Evolutionary conservation across 2,329 filamentous ascomycete species (phyloP).

Genomic region (Colletotrichum navitas): DNA sequence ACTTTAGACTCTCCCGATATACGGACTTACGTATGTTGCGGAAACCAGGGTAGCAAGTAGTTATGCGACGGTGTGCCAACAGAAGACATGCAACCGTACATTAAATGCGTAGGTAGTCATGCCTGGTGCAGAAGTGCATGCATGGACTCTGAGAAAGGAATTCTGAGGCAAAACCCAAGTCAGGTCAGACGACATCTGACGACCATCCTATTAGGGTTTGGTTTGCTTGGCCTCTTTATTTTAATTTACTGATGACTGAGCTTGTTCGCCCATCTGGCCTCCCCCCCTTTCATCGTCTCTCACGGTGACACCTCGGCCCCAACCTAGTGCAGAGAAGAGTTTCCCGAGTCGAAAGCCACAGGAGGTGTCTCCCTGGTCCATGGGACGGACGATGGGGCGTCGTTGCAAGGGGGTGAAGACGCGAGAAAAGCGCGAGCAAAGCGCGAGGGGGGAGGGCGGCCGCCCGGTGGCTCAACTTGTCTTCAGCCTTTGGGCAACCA

Average conservation of each 20-base stretch:
- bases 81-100: background rate
- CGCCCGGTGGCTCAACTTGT: slow-evolving; percentile 36
- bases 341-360: slow-evolving; percentile 9
- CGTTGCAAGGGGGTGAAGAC: slow-evolving; percentile 37
- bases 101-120: background rate
- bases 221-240: background rate
- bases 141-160: background rate
- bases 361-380: slow-evolving; percentile 24
- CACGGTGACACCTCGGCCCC: slow-evolving; percentile 7
- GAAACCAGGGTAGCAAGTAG: slow-evolving; percentile 1
- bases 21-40: slow-evolving; percentile 35
- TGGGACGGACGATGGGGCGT: slow-evolving; percentile 28
- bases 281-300: background rate
- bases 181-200: background rate
- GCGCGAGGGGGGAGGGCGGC: slow-evolving; percentile 14
- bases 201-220: background rate
- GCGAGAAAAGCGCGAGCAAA: slow-evolving; percentile 29
- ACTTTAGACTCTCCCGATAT: slow-evolving; percentile 35
- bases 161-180: background rate
- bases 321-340: slow-evolving; percentile 20
- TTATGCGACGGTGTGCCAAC: background rate
- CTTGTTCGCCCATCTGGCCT: background rate
- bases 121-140: background rate
- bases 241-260: background rate
- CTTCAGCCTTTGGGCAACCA: slow-evolving; percentile 29